These are phyloP conservation scores for Blumeria hordei DNA, from an alignment of 2,329 filamentous ascomycete genomes.

Conservation along the genomic window DNA sequence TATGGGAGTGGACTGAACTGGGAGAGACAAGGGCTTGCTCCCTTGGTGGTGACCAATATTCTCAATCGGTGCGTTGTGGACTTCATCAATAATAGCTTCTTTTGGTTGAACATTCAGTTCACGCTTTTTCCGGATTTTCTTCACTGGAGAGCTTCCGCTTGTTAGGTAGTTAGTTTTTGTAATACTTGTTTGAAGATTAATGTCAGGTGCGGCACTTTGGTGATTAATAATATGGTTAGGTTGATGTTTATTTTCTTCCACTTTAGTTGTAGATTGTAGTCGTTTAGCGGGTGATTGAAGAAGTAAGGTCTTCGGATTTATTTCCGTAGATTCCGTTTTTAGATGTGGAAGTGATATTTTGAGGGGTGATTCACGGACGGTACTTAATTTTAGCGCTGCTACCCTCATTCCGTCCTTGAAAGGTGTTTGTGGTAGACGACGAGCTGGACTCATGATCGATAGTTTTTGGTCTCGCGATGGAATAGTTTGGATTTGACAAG, in stretches of 20 bases:
- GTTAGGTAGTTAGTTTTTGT: slow-evolving; percentile 4
- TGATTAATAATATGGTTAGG: neutral
- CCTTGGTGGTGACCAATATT: too few species aligned
- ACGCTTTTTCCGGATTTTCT: too few species aligned
- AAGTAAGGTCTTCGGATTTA: slow-evolving; percentile 9
- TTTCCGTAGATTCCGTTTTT: too few species aligned
- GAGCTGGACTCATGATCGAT: slow-evolving; percentile 27
- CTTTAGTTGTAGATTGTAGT: slow-evolving; percentile 13
- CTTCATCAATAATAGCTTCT: too few species aligned
- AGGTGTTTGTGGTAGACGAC: slow-evolving; percentile 26
- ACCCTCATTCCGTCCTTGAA: slow-evolving; percentile 30
- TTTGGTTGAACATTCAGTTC: too few species aligned
- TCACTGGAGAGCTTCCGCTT: too few species aligned
- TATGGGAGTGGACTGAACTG: too few species aligned
- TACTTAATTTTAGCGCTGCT: slow-evolving; percentile 24
- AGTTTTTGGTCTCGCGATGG: slow-evolving; percentile 15
- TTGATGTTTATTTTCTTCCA: slow-evolving; percentile 12
- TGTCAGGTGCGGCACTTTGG: slow-evolving; percentile 4
- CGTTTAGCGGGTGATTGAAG: slow-evolving; percentile 15
- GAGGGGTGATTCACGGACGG: slow-evolving; percentile 12
- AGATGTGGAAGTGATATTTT: slow-evolving; percentile 3
- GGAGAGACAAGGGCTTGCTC: too few species aligned
- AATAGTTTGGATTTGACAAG: too few species aligned
- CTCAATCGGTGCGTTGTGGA: too few species aligned
- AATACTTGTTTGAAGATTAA: slow-evolving; percentile 11